Evolutionary conservation across 2,329 filamentous ascomycete genomes (phyloP).

Genomic region (Trichoderma atrobrunneum): DNA sequence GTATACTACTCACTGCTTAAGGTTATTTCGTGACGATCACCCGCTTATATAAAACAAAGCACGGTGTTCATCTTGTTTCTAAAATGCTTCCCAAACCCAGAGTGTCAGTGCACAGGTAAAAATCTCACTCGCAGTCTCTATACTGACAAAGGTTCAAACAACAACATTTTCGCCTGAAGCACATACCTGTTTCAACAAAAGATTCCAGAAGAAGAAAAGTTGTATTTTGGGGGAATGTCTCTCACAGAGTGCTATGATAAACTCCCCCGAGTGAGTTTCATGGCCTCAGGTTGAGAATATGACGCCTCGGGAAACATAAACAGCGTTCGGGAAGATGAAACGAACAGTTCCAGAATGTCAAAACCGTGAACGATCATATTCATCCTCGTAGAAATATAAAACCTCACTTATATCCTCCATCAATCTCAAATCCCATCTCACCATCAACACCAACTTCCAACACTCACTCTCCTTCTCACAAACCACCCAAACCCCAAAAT

Average conservation of each 20-base stretch:
- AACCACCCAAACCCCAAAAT: background rate
- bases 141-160: background rate
- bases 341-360: background rate
- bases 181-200: background rate
- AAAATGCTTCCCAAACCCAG: background rate
- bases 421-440: background rate
- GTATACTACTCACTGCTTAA: background rate
- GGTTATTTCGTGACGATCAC: background rate
- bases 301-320: background rate
- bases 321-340: background rate
- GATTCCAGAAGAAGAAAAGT: accelerated
- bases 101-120: background rate
- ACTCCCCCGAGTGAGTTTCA: background rate
- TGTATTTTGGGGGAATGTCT: background rate
- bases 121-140: background rate
- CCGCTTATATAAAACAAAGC: background rate
- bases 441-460: background rate
- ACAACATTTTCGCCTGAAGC: background rate
- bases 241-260: background rate
- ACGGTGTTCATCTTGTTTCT: background rate
- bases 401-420: background rate
- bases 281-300: background rate
- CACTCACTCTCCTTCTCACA: background rate
- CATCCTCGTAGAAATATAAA: background rate
- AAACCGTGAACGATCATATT: background rate